phyloP scores from a whole-genome alignment of 2,329 filamentous ascomycete genomes.

The Cercospora beticola region DNA sequence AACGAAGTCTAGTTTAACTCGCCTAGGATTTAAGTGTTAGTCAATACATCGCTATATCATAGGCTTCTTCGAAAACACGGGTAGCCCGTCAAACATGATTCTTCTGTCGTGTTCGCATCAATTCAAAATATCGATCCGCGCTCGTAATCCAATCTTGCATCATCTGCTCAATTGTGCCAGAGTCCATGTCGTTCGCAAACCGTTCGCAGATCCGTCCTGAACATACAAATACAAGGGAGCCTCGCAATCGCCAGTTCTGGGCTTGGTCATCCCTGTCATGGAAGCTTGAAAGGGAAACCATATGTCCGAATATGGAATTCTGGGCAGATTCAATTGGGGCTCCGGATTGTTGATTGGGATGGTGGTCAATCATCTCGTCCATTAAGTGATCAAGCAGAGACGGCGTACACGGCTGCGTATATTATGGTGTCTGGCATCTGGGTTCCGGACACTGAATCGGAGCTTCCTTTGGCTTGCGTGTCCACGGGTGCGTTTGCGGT shows the following conservation, averaged over 20 bases:
- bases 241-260: background rate
- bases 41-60: background rate
- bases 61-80: background rate
- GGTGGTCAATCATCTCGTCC: background rate
- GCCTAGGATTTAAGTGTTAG: background rate
- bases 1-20: background rate
- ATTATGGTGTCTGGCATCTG: constrained; percentile 16
- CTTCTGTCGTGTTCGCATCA: background rate
- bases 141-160: background rate
- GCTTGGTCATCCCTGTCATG: background rate
- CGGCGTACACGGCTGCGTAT: constrained; percentile 23
- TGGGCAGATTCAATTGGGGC: background rate
- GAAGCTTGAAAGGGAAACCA: background rate
- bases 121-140: background rate
- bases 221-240: background rate
- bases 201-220: background rate
- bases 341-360: background rate
- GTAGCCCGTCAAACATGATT: background rate
- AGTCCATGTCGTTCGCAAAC: background rate
- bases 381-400: background rate
- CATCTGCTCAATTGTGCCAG: background rate
- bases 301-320: background rate
- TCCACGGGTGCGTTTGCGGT: background rate
- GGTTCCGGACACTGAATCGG: constrained; percentile 17
- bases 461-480: background rate